A percentile compares a stretch with the other conserved stretches of the same genome.
Conservation (phyloP, 108 stramenopile species). For the Thalassiosira profunda region DNA sequence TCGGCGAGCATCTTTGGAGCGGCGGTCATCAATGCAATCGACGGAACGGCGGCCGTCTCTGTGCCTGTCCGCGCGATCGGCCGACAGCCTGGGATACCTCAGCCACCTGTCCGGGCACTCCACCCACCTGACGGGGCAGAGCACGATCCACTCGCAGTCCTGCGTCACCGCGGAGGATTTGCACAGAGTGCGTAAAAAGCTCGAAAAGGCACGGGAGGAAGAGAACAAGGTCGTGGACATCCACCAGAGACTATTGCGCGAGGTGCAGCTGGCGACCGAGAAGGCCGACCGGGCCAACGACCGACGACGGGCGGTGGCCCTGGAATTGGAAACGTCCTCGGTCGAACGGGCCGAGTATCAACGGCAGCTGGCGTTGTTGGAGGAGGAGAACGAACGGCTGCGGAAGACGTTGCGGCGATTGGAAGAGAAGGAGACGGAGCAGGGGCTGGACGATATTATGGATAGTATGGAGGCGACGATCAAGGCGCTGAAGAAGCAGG, state of each 20-base stretch:
- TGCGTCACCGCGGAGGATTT: slow-evolving; percentile 14
- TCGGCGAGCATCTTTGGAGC: too few relatives aligned
- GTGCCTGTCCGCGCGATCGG: too few relatives aligned
- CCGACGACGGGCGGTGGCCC: not conserved
- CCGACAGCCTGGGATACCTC: too few relatives aligned
- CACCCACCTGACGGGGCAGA: not conserved
- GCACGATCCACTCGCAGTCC: slow-evolving; percentile 12
- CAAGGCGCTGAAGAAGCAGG: slow-evolving; percentile 16
- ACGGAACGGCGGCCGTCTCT: too few relatives aligned
- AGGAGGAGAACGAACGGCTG: slow-evolving; percentile 27
- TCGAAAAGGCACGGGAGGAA: slow-evolving; percentile 21
- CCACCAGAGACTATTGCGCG: slow-evolving; percentile 8
- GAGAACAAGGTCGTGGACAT: slow-evolving; percentile 24
- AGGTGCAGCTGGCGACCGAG: slow-evolving; percentile 4
- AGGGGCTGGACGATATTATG: slow-evolving; percentile 34
- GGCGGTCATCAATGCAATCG: too few relatives aligned
- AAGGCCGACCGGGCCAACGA: not conserved
- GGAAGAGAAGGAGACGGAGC: slow-evolving; percentile 30
- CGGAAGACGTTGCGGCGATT: slow-evolving; percentile 1
- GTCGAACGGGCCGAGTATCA: slow-evolving; percentile 18
- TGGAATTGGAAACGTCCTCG: slow-evolving; percentile 11
- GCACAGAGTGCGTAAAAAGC: not conserved
- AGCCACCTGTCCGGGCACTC: not conserved
- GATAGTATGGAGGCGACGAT: slow-evolving; percentile 45
- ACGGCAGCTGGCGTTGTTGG: not conserved